A percentile compares a stretch with the other conserved stretches of the same genome.
phyloP scores from a whole-genome alignment of 805 yeast genomes.

The Yarrowia sp. region DNA sequence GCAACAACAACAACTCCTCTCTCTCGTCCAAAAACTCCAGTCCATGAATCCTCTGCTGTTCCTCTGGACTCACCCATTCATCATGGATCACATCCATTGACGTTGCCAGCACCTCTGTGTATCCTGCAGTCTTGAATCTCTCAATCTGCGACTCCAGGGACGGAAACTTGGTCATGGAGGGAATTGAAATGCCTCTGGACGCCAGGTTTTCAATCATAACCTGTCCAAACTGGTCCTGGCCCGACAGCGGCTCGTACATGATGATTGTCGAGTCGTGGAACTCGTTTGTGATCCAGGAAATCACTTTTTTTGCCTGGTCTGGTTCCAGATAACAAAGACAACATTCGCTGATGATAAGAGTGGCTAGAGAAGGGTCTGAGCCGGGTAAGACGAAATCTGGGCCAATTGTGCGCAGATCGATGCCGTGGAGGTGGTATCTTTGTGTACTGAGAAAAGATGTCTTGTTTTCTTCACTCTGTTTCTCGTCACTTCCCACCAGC shows the following conservation, averaged over 20 bases:
- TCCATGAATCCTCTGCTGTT: constrained; percentile 45
- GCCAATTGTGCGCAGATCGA: constrained; percentile 49
- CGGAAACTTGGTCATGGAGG: constrained; percentile 53
- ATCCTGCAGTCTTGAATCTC: constrained; percentile 40
- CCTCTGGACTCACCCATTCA: constrained; percentile 47
- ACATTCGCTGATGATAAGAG: constrained; percentile 68
- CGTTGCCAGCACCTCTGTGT: constrained; percentile 35
- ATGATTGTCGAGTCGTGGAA: constrained; percentile 39
- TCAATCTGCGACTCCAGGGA: constrained; percentile 43
- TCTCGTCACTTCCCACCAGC: constrained; percentile 37
- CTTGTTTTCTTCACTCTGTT: too few species aligned
- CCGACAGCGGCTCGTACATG: constrained; percentile 68
- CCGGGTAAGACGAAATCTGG: constrained; percentile 28
- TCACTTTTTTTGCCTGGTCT: constrained; percentile 44
- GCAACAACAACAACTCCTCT: constrained; percentile 62
- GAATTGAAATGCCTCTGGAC: constrained; percentile 58
- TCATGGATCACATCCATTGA: constrained; percentile 45
- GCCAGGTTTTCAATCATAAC: constrained; percentile 64
- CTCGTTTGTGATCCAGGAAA: constrained; percentile 43
- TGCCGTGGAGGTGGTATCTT: constrained; percentile 52
- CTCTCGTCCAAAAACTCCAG: constrained; percentile 71
- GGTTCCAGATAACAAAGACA: constrained; percentile 68
- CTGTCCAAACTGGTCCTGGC: constrained; percentile 59
- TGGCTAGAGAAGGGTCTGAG: constrained; percentile 45
- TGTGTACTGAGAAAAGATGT: constrained; percentile 29